Evolutionary conservation across 176 grass and related monocot species (phyloP), one percentile per base, ranked within the genome.

Genomic region (Thinopyrum elongatum): DNA sequence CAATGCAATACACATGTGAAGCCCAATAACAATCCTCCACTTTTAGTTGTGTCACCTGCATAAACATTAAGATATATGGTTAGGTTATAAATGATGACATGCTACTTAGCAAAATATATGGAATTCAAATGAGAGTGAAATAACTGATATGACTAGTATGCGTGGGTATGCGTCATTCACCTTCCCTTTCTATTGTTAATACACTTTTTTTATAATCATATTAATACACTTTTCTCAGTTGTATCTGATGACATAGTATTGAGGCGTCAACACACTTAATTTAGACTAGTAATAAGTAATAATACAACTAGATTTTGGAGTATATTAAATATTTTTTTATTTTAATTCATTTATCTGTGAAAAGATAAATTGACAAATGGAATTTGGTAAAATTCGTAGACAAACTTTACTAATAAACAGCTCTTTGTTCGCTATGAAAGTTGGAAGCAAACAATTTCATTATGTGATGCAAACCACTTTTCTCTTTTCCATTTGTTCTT

Each of bases 21-120:
- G 70, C n/a, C 70, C 70, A 26, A 74, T 74, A 8, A 74, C 70
- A 74, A 74, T 28, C 70, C 70, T 74, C 70, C 70, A 28, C 70
- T 74, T 27, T 74, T 27, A 74, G 70, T 26, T 74, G n/a, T 46
- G 70, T 74, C 70, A 74, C 70, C 70, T 74, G 39, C n/a, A 74
- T 27, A 74, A 4, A 46, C 38, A 46, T 46, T 38, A 73, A 16
- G 36, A 41, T 25, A 41, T 23, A 41, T 1, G 12, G 36, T 72
- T 25, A 44, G 25, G 38, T 44, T 7, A 9, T n/a, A 19, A 31
- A 69, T 22, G 4, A 10, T 10, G 4, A 69, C 66, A 69, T 36
- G 17, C 7, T 36, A 19, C 49, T 53, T 53, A 19, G 49, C 16
- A 53, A 53, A 55, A 58, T 53, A 9, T 9, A 23, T 13, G 10